Conservation (phyloP, 208 protist species). For the Angomonas desouzai region DNA sequence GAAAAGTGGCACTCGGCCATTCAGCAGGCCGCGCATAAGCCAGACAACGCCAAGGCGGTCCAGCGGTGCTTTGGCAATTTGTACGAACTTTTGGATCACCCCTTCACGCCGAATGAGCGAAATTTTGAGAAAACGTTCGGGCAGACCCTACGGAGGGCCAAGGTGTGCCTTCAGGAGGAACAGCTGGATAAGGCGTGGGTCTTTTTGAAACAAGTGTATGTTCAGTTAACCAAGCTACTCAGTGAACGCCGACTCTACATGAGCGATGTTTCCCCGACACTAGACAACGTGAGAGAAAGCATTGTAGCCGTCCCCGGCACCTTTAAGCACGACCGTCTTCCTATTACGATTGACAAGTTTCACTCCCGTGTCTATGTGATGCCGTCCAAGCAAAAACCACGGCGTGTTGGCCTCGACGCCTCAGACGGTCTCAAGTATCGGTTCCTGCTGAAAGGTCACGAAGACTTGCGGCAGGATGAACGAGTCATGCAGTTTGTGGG, state of each 20-base stretch:
- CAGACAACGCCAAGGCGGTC: constrained; percentile 85
- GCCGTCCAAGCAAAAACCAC: constrained; percentile 99
- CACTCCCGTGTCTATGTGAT: constrained; percentile 94
- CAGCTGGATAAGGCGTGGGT: constrained; percentile 63
- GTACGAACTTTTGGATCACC: constrained; percentile 91
- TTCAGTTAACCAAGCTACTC: constrained; percentile 65
- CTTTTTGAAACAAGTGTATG: constrained; percentile 83
- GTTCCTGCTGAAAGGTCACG: constrained; percentile 99
- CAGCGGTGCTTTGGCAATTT: constrained; percentile 94
- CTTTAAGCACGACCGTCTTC: constrained; percentile 85
- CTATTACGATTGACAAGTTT: constrained; percentile 96
- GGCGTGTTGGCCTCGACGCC: constrained; percentile 95
- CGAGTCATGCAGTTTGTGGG: constrained; percentile 99
- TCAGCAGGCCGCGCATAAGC: constrained; percentile 96
- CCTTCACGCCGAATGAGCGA: constrained; percentile 93
- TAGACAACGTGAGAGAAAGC: constrained; percentile 92
- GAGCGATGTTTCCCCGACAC: constrained; percentile 91
- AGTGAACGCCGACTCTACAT: constrained; percentile 76
- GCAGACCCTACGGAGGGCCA: constrained; percentile 51
- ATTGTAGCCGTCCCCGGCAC: constrained; percentile 97
- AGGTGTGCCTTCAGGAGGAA: constrained; percentile 48
- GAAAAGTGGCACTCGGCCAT: constrained; percentile 94
- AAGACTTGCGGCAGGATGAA: constrained; percentile 99
- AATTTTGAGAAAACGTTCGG: constrained; percentile 90
- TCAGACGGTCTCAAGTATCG: constrained; percentile 95